phyloP scores from a whole-genome alignment of 2,329 filamentous ascomycete species.

The Nemania bipapillata region DNA sequence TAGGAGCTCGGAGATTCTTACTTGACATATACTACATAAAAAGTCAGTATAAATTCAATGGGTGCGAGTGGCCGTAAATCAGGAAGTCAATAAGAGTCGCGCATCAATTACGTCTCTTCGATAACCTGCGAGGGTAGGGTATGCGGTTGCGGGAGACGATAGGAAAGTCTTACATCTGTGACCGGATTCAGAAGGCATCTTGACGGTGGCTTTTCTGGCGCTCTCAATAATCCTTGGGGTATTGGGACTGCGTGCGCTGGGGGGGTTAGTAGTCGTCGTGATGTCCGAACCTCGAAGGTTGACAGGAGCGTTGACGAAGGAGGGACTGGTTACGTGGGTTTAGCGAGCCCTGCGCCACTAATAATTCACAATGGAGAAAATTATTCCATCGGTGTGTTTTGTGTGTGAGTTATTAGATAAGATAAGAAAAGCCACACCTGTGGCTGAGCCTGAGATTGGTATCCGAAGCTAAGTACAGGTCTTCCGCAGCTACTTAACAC shows the following conservation, averaged over 20 bases:
- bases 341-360: slow-evolving; percentile 48
- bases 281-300: slow-evolving; percentile 47
- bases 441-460: slow-evolving; percentile 14
- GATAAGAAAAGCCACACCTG: slow-evolving; percentile 37
- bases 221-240: slow-evolving; percentile 60
- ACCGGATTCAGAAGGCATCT: slow-evolving; percentile 88
- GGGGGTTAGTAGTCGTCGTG: slow-evolving; percentile 54
- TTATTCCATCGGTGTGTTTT: slow-evolving; percentile 38
- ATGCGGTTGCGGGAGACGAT: slow-evolving; percentile 3
- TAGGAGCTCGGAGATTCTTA: slow-evolving; percentile 57
- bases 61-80: not conserved
- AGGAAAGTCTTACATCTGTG: slow-evolving; percentile 77
- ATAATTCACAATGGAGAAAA: slow-evolving; percentile 45
- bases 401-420: slow-evolving; percentile 35
- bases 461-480: too few relatives aligned
- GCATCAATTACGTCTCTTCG: slow-evolving; percentile 19
- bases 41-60: slow-evolving; percentile 54
- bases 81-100: not conserved
- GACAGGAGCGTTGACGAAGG: slow-evolving; percentile 41
- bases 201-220: slow-evolving; percentile 65
- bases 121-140: not conserved
- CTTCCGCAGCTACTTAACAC: too few relatives aligned
- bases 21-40: slow-evolving; percentile 82
- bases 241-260: slow-evolving; percentile 55
- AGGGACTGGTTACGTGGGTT: slow-evolving; percentile 45